Evolutionary conservation across 202 grass and related monocot genomes (phyloP).

Genomic region (Tripidium arundinaceum): DNA sequence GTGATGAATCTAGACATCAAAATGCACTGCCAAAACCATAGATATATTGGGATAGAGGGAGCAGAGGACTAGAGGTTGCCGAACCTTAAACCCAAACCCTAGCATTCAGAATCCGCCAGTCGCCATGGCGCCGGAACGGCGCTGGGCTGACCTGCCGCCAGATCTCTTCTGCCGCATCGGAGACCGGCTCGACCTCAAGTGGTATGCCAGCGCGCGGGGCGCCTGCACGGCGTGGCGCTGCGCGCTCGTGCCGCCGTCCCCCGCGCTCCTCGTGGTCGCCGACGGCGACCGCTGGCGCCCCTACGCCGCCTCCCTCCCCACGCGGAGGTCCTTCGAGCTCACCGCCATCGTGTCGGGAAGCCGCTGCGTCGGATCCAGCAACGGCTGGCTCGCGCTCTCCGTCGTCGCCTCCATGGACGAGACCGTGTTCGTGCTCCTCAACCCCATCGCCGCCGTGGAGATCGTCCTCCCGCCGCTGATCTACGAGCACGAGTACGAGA

Average conservation of each 20-base stretch:
- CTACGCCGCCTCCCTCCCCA: constrained; percentile 34
- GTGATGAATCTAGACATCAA: too few species aligned
- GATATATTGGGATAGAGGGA: too few species aligned
- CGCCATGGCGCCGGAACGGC: constrained; percentile 45
- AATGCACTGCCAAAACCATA: too few species aligned
- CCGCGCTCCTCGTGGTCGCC: constrained; percentile 41
- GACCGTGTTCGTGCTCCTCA: constrained; percentile 46
- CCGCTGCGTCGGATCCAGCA: constrained; percentile 52
- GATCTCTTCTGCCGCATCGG: constrained; percentile 54
- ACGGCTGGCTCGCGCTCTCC: constrained; percentile 58
- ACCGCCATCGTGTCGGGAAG: constrained; percentile 38
- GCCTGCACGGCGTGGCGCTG: constrained; percentile 51
- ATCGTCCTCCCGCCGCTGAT: constrained; percentile 51
- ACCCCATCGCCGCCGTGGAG: constrained; percentile 44
- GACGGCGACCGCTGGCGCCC: constrained; percentile 38
- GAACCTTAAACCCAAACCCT: constrained; percentile 39
- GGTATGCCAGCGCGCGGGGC: constrained; percentile 48
- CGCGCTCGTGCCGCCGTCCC: constrained; percentile 37
- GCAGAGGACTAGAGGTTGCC: too few species aligned
- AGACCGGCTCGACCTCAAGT: constrained; percentile 52
- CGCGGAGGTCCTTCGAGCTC: constrained; percentile 42
- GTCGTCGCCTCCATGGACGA: constrained; percentile 22
- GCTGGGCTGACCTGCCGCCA: constrained; percentile 55
- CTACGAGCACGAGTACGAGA: too few species aligned
- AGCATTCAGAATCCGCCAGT: not conserved